Evolutionary conservation across 2,329 filamentous ascomycete species (phyloP).

Genomic region (Pseudocercospora macadamiae): DNA sequence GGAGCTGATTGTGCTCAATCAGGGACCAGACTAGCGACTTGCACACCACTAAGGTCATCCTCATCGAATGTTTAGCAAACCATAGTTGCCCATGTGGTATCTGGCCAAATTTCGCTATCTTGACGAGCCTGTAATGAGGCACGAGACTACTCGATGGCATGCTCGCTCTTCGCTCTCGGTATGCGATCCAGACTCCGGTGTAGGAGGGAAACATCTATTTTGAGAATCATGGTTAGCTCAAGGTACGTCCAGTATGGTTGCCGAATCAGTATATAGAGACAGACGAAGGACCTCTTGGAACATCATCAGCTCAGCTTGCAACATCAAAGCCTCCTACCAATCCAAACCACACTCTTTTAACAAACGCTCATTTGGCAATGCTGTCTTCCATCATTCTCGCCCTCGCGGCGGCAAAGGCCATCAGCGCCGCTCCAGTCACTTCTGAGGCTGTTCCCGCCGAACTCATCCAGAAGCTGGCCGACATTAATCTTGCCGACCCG

Average conservation of each 20-base stretch:
- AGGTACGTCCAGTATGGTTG: background rate
- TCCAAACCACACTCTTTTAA: background rate
- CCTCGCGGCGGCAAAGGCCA: constrained; percentile 8
- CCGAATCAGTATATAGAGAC: background rate
- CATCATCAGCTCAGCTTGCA: background rate
- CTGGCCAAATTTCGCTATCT: background rate
- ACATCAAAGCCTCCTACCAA: background rate
- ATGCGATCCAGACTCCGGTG: background rate
- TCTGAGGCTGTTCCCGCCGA: background rate
- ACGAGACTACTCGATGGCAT: background rate
- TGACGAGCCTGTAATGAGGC: background rate
- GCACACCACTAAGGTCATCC: background rate
- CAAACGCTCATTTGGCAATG: constrained; percentile 7
- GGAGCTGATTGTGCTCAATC: background rate
- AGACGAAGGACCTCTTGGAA: background rate
- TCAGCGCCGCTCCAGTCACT: constrained; percentile 3
- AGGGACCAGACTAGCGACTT: background rate
- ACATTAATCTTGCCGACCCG: background rate
- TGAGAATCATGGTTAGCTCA: background rate
- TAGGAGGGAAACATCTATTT: background rate
- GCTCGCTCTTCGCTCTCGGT: background rate
- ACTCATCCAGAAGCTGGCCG: background rate
- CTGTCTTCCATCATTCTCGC: constrained; percentile 11
- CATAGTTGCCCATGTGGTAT: background rate
- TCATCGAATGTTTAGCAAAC: background rate